Percentiles rank a stretch among this genome's conserved stretches.
Evolutionary conservation across 495 filamentous ascomycete genomes (phyloP).

Genomic region (Oidiodendron maius): DNA sequence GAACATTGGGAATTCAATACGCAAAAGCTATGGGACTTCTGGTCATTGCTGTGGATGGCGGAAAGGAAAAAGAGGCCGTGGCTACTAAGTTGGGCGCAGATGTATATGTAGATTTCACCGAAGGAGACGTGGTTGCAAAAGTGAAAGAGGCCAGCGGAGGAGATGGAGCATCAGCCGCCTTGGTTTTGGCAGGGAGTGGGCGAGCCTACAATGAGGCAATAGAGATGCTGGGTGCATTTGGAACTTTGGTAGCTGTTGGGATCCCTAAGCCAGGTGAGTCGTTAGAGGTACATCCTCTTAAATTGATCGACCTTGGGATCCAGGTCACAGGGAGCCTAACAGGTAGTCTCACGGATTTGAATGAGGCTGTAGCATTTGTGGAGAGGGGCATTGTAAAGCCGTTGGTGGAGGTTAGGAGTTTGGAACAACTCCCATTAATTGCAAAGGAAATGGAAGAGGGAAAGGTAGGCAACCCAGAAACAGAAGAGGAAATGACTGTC

Average conservation of each 20-base stretch:
- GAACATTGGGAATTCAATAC: constrained; percentile 56
- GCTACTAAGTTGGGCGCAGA: constrained; percentile 56
- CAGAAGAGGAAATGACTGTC: too few species aligned
- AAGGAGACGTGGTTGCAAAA: constrained; percentile 33
- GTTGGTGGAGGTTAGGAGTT: constrained; percentile 7
- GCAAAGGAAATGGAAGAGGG: constrained; percentile 1
- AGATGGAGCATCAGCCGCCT: constrained; percentile 50
- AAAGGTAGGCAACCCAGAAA: too few species aligned
- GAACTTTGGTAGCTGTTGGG: constrained; percentile 58
- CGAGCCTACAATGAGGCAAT: constrained; percentile 56
- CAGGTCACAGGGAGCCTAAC: constrained; percentile 16
- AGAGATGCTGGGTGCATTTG: constrained; percentile 54
- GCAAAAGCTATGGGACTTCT: constrained; percentile 59
- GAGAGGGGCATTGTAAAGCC: constrained; percentile 12
- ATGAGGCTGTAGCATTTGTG: constrained; percentile 19
- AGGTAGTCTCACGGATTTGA: constrained; percentile 14
- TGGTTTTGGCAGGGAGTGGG: constrained; percentile 58
- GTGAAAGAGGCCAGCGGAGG: constrained; percentile 45
- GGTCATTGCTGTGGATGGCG: constrained; percentile 62
- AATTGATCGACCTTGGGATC: constrained; percentile 15
- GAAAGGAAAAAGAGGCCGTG: constrained; percentile 47
- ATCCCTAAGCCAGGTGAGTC: constrained; percentile 35
- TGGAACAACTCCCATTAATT: constrained; percentile 9
- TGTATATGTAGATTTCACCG: constrained; percentile 58
- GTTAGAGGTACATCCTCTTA: constrained; percentile 6